These are phyloP conservation scores for Penstemon davidsonii DNA, from an alignment of 257 asterid genomes.

Conservation along the genomic window DNA sequence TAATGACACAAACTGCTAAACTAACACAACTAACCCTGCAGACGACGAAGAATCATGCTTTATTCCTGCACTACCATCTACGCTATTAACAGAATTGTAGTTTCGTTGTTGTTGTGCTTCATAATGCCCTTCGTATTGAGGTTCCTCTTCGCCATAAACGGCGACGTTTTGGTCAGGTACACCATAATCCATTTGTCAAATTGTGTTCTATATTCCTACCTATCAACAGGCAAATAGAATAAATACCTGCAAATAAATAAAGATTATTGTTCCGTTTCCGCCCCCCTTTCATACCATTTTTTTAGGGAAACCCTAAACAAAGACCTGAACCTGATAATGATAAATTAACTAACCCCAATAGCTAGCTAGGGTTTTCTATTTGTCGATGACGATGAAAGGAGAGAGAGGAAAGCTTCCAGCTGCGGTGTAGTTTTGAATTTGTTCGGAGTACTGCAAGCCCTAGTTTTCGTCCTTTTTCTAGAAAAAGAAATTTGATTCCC, in stretches of 20 bases:
- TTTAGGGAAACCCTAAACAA: constrained; percentile 42
- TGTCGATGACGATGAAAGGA: constrained; percentile 27
- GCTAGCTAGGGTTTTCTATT: constrained; percentile 43
- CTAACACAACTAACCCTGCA: constrained; percentile 98
- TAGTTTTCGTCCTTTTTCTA: too few relatives aligned
- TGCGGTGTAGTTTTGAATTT: too few relatives aligned
- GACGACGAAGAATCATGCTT: constrained; percentile 94
- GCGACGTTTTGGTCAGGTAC: constrained; percentile 70
- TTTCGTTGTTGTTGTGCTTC: constrained; percentile 56
- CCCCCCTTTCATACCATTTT: constrained; percentile 29
- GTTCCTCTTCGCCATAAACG: constrained; percentile 67
- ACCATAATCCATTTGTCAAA: constrained; percentile 71
- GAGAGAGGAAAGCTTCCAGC: constrained; percentile 21
- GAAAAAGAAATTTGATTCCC: too few relatives aligned
- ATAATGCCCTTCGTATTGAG: constrained; percentile 65
- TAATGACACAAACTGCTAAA: constrained; percentile 50
- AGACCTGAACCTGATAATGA: constrained; percentile 30
- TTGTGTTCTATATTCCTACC: constrained; percentile 52
- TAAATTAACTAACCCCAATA: constrained; percentile 44
- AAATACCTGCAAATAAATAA: constrained; percentile 55
- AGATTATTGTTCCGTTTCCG: constrained; percentile 41
- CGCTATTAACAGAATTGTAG: constrained; percentile 43
- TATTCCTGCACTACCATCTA: constrained; percentile 82
- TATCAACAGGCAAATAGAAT: constrained; percentile 31
- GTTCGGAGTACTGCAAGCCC: too few relatives aligned